Base-by-base conservation (phyloP, 768 basidiomycete genomes). In the Psilocybe sp. region DNA sequence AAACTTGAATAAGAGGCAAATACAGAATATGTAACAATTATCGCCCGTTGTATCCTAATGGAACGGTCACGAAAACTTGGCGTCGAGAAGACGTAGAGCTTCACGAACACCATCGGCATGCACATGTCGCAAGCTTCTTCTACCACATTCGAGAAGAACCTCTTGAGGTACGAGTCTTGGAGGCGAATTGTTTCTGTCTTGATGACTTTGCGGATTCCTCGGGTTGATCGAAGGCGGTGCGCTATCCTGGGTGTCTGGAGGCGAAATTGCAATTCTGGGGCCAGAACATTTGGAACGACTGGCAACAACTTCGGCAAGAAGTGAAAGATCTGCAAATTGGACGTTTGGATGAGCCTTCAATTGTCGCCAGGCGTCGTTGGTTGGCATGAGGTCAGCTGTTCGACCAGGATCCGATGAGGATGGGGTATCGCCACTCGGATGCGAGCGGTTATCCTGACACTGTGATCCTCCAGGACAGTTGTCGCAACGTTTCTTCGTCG, bases 311-410 rank as follows among this genome's bases (percentile, higher is more conserved):
- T 92, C 91, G 2, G 93, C 93, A 39, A 96, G 79, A 46, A 96
- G 75, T 2, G 82, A 70, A 46, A 96, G 73, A 68, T 95, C 90
- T 12, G 89, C 81, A 63, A 93, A 93, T 28, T 84, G 80, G 46
- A 89, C 85, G 57, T 92, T 94, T 2, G 93, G 93, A 66, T 96
- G 93, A 10, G 83, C 81, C 68, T 93, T 92, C 53, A 95, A 74
- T 56, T 84, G 84, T 23, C 79, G 80, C 89, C 92, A 94, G 7
- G 91, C 91, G 49, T 85, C 82, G 61, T 85, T 86, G 49, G 88
- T 90, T 15, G 90, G 80, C 33, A 93, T 86, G 6, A 79, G 84
- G 47, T 85, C 81, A 18, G 66, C 49, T n/a, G 36, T 59, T 46
- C 45, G 51, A 45, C 56, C 50, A 42, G 46, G 46, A 47, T 52